Evolutionary conservation across 371 early-diverging fungal genomes (phyloP).

Genomic region (Batrachochytrium dendrobatidis): DNA sequence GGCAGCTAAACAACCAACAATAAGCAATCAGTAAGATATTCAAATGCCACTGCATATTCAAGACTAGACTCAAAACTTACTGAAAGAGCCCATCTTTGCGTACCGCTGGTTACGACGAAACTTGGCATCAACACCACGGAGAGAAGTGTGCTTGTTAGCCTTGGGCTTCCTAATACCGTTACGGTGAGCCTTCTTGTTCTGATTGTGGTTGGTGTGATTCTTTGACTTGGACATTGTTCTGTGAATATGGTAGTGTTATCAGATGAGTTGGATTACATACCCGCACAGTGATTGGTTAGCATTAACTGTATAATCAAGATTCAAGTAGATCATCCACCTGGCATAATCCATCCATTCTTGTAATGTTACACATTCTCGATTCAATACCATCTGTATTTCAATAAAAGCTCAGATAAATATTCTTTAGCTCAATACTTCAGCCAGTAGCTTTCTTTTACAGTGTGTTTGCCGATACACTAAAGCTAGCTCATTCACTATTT

Average conservation of each 20-base stretch:
- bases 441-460: no score
- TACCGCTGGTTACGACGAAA: slow-evolving; percentile 97
- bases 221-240: slow-evolving; percentile 36
- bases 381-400: no score
- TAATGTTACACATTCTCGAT: no score
- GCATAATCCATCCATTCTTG: no score
- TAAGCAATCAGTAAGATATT: no score
- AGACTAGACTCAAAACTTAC: background rate
- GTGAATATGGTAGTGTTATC: background rate
- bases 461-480: no score
- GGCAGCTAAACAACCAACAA: no score
- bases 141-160: slow-evolving; percentile 78
- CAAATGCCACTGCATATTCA: background rate
- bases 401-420: no score
- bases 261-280: background rate
- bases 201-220: slow-evolving; percentile 99
- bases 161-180: slow-evolving; percentile 89
- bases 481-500: no score
- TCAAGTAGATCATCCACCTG: no score
- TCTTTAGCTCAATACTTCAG: no score
- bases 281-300: background rate
- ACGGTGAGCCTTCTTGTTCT: slow-evolving; percentile 98
- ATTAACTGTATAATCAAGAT: background rate
- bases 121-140: slow-evolving; percentile 95
- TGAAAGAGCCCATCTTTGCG: slow-evolving; percentile 70